These are phyloP conservation scores for Sporothrix dimorphospora DNA, from an alignment of 2,329 filamentous ascomycete genomes.

Conservation along the genomic window DNA sequence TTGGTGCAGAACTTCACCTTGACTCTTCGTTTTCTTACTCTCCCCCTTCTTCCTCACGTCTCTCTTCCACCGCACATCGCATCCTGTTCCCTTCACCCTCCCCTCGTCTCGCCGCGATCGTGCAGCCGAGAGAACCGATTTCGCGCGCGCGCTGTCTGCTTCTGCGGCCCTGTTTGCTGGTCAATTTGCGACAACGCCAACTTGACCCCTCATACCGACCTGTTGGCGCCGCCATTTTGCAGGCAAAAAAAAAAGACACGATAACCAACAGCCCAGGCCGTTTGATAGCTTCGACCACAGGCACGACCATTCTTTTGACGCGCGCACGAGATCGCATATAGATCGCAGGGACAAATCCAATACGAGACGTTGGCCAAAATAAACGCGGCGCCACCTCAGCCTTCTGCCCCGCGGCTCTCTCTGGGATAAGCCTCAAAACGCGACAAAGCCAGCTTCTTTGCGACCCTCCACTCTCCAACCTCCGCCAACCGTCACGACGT, in stretches of 20 bases:
- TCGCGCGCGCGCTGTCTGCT: not conserved
- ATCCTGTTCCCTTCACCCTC: not conserved
- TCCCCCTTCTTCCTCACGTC: constrained; percentile 13
- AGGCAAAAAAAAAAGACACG: constrained; percentile 5
- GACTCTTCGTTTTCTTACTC: constrained; percentile 5
- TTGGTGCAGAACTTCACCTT: constrained; percentile 10
- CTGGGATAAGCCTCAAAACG: constrained; percentile 22
- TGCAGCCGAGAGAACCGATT: not conserved
- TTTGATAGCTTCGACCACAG: not conserved
- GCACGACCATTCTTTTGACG: not conserved
- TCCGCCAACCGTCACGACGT: constrained; percentile 16
- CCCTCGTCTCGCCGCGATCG: not conserved
- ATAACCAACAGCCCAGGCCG: not conserved
- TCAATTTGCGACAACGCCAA: constrained; percentile 10
- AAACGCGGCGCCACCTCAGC: constrained; percentile 19
- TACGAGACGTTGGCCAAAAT: constrained; percentile 4
- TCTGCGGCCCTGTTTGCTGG: not conserved
- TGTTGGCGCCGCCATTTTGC: not conserved
- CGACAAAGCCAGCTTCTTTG: constrained; percentile 1
- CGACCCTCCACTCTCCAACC: constrained; percentile 9
- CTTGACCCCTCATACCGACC: not conserved
- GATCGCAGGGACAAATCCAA: not conserved
- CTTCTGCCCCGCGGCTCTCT: constrained; percentile 23
- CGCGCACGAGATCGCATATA: not conserved
- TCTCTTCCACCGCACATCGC: constrained; percentile 1